Conservation (phyloP, 75 land plant genomes). For the Picea sitchensis region DNA sequence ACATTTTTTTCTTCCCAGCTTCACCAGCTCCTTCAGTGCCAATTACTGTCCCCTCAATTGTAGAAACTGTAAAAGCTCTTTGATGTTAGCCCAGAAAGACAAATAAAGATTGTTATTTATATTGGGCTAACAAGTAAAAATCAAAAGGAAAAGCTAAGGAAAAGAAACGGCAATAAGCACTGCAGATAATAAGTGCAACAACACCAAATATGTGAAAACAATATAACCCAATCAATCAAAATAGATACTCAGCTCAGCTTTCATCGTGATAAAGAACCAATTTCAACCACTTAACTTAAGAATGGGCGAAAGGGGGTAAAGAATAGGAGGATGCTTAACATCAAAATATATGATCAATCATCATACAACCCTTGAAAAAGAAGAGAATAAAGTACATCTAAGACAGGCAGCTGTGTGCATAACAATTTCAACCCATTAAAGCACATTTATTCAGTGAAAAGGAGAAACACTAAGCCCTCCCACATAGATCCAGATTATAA, state of each 20-base stretch:
- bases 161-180: not conserved
- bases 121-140: not conserved
- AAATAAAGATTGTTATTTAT: not conserved
- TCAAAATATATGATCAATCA: not conserved
- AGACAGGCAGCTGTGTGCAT: not conserved
- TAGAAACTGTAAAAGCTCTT: not conserved
- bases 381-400: not conserved
- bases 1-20: constrained; percentile 35
- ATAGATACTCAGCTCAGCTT: not conserved
- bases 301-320: not conserved
- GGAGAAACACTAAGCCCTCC: not conserved
- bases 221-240: too few species aligned
- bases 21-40: constrained; percentile 28
- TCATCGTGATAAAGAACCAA: not conserved
- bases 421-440: not conserved
- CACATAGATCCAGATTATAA: too few species aligned
- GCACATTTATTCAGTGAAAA: not conserved
- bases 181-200: not conserved
- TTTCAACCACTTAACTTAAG: not conserved
- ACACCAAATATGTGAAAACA: too few species aligned
- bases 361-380: not conserved
- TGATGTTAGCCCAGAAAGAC: not conserved
- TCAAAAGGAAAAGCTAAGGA: not conserved
- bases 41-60: constrained; percentile 5
- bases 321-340: too few species aligned